Evolutionary conservation across 805 yeast species (phyloP), one percentile per base, ranked within the genome.

Genomic region (Yamadazyma insecticola): DNA sequence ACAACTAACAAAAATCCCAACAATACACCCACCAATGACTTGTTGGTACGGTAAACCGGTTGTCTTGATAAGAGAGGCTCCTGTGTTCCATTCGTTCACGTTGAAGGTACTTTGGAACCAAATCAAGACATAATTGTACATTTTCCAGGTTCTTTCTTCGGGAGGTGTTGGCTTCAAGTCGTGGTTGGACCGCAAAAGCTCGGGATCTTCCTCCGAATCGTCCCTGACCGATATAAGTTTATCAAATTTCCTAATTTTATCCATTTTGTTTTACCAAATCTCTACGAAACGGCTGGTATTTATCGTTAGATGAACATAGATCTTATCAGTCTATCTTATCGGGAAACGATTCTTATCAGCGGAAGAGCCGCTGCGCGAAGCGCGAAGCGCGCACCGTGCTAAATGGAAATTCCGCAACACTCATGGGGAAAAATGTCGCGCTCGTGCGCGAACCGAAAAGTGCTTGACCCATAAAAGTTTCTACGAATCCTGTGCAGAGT

Each of bases 131-230:
- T 30, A 39, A 14, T 39, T 39, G 19, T 36, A 36, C 13, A 18
- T 17, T 17, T 26, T 28, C 43, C 43, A 39, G 9, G 43, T 39
- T 30, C 43, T 33, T 13, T 39, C 40, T 28, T 39, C 24, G 2
- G 33, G 34, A 10, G 38, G 34, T n/a, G 38, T 39, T 12, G 43
- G 43, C 11, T 39, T 36, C n/a, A 39, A 23, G 25, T 39, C 43
- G 6, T 21, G 16, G 21, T 39, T 39, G n/a, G 36, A 22, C 30
- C 40, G 33, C 13, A 39, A 19, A 9, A 17, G 24, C 4, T 27
- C 24, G 8, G 19, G 16, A 15, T 33, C 36, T 13, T 39, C 18
- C 30, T 39, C 38, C 7, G 29, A 12, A 12, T 36, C 40, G 26
- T 39, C 43, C 19, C 33, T 28, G 20, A 39, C 30, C 9, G 34